Base-by-base conservation (phyloP, 345 rosid species). In the Garcia nutans region DNA sequence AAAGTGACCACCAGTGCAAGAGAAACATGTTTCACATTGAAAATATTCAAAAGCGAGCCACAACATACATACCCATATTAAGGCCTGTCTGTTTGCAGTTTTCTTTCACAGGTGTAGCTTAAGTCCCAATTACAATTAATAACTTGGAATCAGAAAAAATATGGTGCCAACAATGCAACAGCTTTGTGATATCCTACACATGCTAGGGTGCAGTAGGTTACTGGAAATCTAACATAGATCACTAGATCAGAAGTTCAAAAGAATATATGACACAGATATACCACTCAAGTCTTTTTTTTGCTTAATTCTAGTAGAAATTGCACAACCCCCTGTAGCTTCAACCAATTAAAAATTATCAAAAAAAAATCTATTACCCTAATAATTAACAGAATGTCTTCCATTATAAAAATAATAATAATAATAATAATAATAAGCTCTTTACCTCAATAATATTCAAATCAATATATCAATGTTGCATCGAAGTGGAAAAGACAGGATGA, bases 21-120 rank as follows among this genome's bases (percentile, higher is more conserved):
- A 47, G 23, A 73, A 28, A 42, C 68, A 45, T 45, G 13, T 56
- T 57, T 41, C 33, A 7, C 22, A 15, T 10, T 2, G 68, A 20
- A 68, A 74, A 61, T 12, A n/a, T 68, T 74, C 37, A 54, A 69
- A 47, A 23, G 9, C 63, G n/a, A 31, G 56, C 37, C 64, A 16
- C 6, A 8, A 33, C 13, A 50, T 37, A 44, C 1, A 20, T 62
- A 31, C 23, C 33, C 24, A 17, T 15, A 17, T 42, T 41, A 5
- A 42, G 31, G 66, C 3, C 23, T 41, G 42, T 41, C n/a, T 12
- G n/a, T 8, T 72, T 37, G 75, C 31, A 41, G 11, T 31, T 19
- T 31, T 45, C 33, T n/a, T 70, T 70, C 11, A 59, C 54, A 8
- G 8, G 37, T 6, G 7, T 3, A 11, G 19, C 42, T 28, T 54